These are phyloP conservation scores for Rhodotorula glutinis DNA, from an alignment of 1,284 basidiomycete genomes.

Conservation along the genomic window DNA sequence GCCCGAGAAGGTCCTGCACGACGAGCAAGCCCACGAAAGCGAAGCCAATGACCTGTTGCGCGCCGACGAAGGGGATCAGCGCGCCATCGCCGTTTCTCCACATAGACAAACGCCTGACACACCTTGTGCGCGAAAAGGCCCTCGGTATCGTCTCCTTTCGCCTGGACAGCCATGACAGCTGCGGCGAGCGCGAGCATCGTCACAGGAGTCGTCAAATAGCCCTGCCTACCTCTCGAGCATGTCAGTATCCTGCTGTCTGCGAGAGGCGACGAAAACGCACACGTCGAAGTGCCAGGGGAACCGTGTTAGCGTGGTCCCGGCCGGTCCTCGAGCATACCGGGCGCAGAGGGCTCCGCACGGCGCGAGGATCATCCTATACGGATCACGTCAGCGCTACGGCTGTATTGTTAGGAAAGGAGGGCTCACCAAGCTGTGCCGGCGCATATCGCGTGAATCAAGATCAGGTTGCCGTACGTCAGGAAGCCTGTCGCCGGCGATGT, in stretches of 20 bases:
- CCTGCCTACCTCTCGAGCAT: slow-evolving; percentile 9
- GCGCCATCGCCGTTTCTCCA: no score
- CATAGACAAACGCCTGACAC: not conserved
- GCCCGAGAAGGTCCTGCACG: slow-evolving; percentile 15
- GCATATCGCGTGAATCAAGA: slow-evolving; percentile 15
- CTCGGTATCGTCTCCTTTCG: not conserved
- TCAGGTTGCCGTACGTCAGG: slow-evolving; percentile 10
- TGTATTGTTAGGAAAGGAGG: no score
- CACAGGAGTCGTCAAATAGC: slow-evolving; percentile 2
- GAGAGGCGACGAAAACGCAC: not conserved
- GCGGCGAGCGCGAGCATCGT: slow-evolving; percentile 8
- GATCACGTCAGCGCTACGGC: no score
- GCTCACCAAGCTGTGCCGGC: slow-evolving; percentile 14
- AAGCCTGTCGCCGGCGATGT: no score
- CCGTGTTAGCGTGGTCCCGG: slow-evolving; percentile 1
- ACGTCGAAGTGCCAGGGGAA: slow-evolving; percentile 23
- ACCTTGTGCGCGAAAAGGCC: slow-evolving; percentile 17
- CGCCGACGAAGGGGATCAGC: no score
- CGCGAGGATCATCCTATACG: slow-evolving; percentile 12
- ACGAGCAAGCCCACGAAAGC: not conserved
- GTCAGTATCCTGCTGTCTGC: not conserved
- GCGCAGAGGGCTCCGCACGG: slow-evolving; percentile 24
- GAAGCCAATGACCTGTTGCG: slow-evolving; percentile 18
- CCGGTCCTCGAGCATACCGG: slow-evolving; percentile 9
- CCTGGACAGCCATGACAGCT: slow-evolving; percentile 13